Percentiles rank a stretch among this genome's conserved stretches.
Evolutionary conservation across 495 filamentous ascomycete species (phyloP).

Genomic region (Staphylotrichum longicolle): DNA sequence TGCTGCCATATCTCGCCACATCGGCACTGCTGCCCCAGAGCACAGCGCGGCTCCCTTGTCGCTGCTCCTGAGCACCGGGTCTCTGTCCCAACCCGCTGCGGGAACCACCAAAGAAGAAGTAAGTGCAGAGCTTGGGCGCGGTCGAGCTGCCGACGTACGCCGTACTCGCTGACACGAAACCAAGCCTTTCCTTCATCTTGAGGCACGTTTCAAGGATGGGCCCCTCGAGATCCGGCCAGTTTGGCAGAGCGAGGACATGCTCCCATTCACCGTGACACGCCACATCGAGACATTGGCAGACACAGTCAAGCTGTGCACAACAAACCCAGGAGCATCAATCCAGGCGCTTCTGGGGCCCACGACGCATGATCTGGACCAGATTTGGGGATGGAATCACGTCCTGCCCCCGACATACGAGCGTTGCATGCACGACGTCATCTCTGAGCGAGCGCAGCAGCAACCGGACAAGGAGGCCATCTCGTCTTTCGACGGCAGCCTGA

Average conservation of each 20-base stretch:
- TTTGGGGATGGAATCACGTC: constrained; percentile 40
- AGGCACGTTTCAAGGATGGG: constrained; percentile 4
- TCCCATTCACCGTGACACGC: constrained; percentile 19
- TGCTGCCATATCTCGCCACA: constrained; percentile 13
- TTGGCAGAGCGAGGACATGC: constrained; percentile 17
- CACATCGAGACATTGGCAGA: constrained; percentile 21
- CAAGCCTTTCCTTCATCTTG: constrained; percentile 17
- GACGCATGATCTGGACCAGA: constrained; percentile 27
- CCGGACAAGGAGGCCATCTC: constrained; percentile 33
- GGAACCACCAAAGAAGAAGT: constrained; percentile 12
- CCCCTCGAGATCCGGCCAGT: constrained; percentile 3
- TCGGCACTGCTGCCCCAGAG: not conserved
- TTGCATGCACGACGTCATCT: constrained; percentile 42
- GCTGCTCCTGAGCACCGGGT: constrained; percentile 18
- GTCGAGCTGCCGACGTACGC: not conserved
- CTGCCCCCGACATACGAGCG: constrained; percentile 31
- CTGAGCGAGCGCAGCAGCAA: constrained; percentile 45
- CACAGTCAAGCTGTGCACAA: constrained; percentile 17
- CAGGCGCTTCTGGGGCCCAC: constrained; percentile 13
- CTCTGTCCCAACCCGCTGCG: not conserved
- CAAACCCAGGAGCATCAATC: constrained; percentile 3
- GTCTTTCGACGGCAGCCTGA: constrained; percentile 59
- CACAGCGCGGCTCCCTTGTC: not conserved
- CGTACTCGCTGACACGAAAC: not conserved
- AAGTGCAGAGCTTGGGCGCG: not conserved